A percentile compares a stretch with the other conserved stretches of the same genome.
Conservation (phyloP, 441 rosid genomes). For the Mallotus repandus region DNA sequence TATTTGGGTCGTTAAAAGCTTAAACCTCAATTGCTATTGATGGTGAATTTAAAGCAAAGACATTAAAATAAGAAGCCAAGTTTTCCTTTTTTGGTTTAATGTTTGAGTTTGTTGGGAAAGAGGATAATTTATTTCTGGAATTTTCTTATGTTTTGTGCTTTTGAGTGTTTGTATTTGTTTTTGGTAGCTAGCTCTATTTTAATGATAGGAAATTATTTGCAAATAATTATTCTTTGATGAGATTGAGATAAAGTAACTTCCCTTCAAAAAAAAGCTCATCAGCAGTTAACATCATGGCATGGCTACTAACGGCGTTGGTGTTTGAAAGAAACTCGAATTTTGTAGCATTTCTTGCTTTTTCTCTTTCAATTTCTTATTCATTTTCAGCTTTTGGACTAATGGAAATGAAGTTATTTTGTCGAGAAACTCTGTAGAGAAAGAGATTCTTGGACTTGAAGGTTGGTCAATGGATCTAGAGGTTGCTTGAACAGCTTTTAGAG, state of each 20-base stretch:
- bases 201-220: no score
- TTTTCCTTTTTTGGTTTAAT: no score
- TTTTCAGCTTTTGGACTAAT: conserved; percentile 46
- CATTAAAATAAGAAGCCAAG: no score
- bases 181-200: no score
- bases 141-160: no score
- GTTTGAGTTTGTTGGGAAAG: no score
- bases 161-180: no score
- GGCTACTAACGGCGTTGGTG: conserved; percentile 29
- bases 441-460: conserved; percentile 63
- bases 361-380: conserved; percentile 38
- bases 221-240: no score
- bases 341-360: conserved; percentile 33
- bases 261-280: conserved; percentile 89
- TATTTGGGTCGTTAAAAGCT: no score
- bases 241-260: conserved; percentile 2
- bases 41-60: no score
- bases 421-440: conserved; percentile 79
- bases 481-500: conserved; percentile 43
- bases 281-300: conserved; percentile 61
- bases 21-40: no score
- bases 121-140: no score
- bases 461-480: conserved; percentile 38
- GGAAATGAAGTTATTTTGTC: conserved; percentile 66
- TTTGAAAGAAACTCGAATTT: conserved; percentile 57